Evolutionary conservation across 1,139 yeast species (phyloP), one percentile per base, ranked within the genome.

Genomic region (Zhuliangozyma blackwelliae): DNA sequence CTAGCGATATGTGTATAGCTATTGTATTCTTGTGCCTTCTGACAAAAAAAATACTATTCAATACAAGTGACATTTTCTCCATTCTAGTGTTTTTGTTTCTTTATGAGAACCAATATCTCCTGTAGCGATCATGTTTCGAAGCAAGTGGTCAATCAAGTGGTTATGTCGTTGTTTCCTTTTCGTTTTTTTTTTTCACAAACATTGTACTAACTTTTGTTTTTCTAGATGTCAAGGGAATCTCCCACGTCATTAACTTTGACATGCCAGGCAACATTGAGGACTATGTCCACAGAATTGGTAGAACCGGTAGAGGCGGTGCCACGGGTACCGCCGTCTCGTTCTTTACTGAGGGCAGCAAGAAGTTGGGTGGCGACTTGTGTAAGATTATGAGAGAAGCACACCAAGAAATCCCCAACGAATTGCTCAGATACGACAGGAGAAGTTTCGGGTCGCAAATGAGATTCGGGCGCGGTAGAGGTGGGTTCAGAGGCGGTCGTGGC

Each of bases 251-350:
- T 60, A 92, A 92, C 80, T 89, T 77, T 59, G 98, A 92, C 65
- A 90, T 90, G 89, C 97, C 98, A 57, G 89, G 89, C 67, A 92
- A 90, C 71, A 86, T 89, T 60, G 98, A 92, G 72, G 97, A 92
- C 70, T 92, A 92, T 64, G 97, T 92, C 44, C 95, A 85, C 65
- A 78, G 95, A 65, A 85, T 85, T 56, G 97, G 97, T 62, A 88
- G 98, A 82, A 90, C 97, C 47, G 98, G 98, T 63, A 88, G 98
- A 79, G 98, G 97, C 49, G 97, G 97, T 64, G 81, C 88, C 47
- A 74, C 76, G 45, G 98, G 98, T 75, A 89, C 95, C 46, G 97
- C 98, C 43, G 80, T 90, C 49, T 89, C 98, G 9, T 79, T 92
- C 65, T 92, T 92, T 77, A 89, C 97, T 40, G 86, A 82, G 48